Evolutionary conservation across 257 asterid genomes (phyloP), one percentile per base, ranked within the genome.

Genomic region (Solanum paucissectum): DNA sequence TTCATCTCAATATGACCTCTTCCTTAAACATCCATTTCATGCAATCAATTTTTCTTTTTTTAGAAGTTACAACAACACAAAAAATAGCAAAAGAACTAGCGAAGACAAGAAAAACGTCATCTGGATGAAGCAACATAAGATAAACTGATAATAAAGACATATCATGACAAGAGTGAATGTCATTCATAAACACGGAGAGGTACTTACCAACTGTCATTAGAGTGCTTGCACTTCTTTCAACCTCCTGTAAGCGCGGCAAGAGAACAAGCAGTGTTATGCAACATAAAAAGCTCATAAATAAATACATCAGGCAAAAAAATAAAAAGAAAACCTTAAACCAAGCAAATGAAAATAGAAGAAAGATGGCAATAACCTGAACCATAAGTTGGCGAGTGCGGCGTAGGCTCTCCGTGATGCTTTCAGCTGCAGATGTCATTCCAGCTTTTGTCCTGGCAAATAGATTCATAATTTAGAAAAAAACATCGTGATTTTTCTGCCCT

Each of bases 401-500:
- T 83, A 97, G 98, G 92, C 99, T 95, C 89, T 96, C 99, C 33
- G 99, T 97, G 89, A 97, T 94, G 89, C 94, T 93, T 94, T 96
- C 99, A 89, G 99, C 95, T 71, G 99, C 98, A 92, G 99, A 93
- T 88, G 99, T 97, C 99, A 97, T 94, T 87, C 99, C 98, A 87
- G 98, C 96, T 92, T 91, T 95, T 60, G 99, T 97, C 95, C 99
- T 97, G 90, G 55, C 40, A 86, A 87, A 86, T 33, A 90, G 25
- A 79, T 14, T 25, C 32, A 44, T 14, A 44, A 33, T 79, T 76
- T 25, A 79, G 64, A 44, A 46, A 46, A 40, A 18, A 81, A 81
- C 10, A 2, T 29, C 49, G 12, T 29, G 85, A 44, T 27, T 9
- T 14, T 79, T 79, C 66, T 79, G 25, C 27, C 62, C 85, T 44